phyloP scores from a whole-genome alignment of 805 yeast genomes.

The Brettanomyces sp. region DNA sequence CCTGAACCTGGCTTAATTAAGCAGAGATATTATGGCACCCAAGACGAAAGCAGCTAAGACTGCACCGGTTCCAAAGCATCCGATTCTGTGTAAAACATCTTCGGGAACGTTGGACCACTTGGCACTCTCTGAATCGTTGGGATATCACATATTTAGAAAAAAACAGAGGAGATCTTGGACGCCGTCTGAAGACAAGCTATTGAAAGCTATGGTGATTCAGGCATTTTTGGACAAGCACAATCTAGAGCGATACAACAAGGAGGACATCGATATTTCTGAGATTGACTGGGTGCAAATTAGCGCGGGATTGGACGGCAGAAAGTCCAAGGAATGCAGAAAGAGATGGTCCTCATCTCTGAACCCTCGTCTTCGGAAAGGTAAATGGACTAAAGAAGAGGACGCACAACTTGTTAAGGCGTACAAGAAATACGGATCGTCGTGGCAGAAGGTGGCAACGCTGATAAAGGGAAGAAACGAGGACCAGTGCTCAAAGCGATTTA shows the following conservation, averaged over 20 bases:
- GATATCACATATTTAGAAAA: constrained; percentile 64
- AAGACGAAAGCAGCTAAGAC: background rate
- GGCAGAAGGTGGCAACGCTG: constrained; percentile 75
- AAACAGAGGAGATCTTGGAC: constrained; percentile 65
- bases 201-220: constrained; percentile 34
- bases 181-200: constrained; percentile 53
- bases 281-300: constrained; percentile 60
- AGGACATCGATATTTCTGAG: constrained; percentile 26
- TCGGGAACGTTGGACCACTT: constrained; percentile 35
- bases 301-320: constrained; percentile 38
- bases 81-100: constrained; percentile 7
- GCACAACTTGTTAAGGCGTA: constrained; percentile 52
- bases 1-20: too few species aligned
- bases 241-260: constrained; percentile 12
- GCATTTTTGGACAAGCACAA: constrained; percentile 16
- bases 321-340: constrained; percentile 76
- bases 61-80: constrained; percentile 2
- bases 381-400: constrained; percentile 83
- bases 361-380: constrained; percentile 73
- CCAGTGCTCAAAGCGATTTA: constrained; percentile 87
- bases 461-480: constrained; percentile 87
- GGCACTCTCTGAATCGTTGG: constrained; percentile 60
- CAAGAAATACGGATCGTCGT: constrained; percentile 62
- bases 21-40: too few species aligned
- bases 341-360: constrained; percentile 83